phyloP scores from a whole-genome alignment of 306 rosid species.

The Hippophae rhamnoides region DNA sequence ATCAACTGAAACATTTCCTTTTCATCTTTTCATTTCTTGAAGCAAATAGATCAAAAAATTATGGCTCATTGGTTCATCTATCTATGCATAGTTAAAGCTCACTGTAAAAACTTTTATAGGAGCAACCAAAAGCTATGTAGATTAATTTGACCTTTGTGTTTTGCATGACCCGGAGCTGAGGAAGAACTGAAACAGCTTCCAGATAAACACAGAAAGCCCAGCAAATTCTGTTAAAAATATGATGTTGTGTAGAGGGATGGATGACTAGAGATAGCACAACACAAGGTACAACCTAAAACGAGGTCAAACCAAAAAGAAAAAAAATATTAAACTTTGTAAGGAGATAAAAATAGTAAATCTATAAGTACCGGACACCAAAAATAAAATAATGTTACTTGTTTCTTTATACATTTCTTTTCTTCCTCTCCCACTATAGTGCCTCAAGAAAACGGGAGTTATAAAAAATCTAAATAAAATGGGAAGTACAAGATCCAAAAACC shows the following conservation, averaged over 20 bases:
- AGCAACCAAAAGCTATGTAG: not conserved
- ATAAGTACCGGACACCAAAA: not conserved
- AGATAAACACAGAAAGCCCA: slow-evolving; percentile 83
- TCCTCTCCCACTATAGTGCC: not conserved
- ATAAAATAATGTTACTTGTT: not conserved
- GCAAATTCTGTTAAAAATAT: slow-evolving; percentile 40
- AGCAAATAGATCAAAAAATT: not conserved
- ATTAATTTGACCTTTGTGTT: slow-evolving; percentile 42
- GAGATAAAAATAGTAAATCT: not conserved
- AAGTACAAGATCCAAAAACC: not conserved
- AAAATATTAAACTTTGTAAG: not conserved
- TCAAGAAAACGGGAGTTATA: not conserved
- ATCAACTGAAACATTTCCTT: not conserved
- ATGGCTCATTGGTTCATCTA: not conserved
- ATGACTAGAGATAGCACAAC: slow-evolving; percentile 37
- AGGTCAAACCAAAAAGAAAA: not conserved
- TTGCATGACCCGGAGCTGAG: slow-evolving; percentile 73
- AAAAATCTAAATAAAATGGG: not conserved
- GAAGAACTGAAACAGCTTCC: slow-evolving; percentile 76
- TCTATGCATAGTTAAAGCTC: too few species aligned
- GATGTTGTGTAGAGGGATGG: slow-evolving; percentile 63
- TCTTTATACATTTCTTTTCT: not conserved
- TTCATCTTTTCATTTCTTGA: not conserved
- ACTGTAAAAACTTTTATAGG: too few species aligned
- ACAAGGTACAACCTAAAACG: slow-evolving; percentile 54